A percentile compares a stretch with the other conserved stretches of the same genome.
phyloP scores from a whole-genome alignment of 768 basidiomycete species.

The Saitozyma sp. region DNA sequence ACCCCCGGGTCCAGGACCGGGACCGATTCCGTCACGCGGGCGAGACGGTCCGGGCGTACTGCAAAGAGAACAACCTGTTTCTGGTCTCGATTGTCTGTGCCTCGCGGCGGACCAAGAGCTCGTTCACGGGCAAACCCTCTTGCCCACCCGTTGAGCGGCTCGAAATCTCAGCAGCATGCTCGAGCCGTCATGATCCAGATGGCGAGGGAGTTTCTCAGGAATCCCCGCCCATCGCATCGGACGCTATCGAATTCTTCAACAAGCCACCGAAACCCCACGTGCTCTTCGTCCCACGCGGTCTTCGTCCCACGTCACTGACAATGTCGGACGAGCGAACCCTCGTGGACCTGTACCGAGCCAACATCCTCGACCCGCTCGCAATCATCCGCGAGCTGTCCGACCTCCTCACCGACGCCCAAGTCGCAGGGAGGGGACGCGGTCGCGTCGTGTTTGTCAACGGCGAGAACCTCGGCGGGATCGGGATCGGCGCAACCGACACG shows the following conservation, averaged over 20 bases:
- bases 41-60: constrained; percentile 40
- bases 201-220: too few relatives aligned
- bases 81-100: constrained; percentile 37
- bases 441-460: constrained; percentile 37
- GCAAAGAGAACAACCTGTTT: constrained; percentile 26
- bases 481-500: not conserved
- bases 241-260: too few relatives aligned
- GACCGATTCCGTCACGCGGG: constrained; percentile 33
- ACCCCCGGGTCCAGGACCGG: constrained; percentile 1
- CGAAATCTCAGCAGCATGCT: too few relatives aligned
- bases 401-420: constrained; percentile 10
- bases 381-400: constrained; percentile 36
- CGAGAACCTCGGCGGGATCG: not conserved
- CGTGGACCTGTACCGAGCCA: constrained; percentile 29
- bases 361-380: constrained; percentile 38
- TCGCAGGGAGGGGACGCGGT: constrained; percentile 9
- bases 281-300: not conserved
- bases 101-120: not conserved
- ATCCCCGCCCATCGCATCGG: too few relatives aligned
- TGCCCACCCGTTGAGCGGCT: too few relatives aligned
- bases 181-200: too few relatives aligned
- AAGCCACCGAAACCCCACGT: too few relatives aligned
- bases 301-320: constrained; percentile 1
- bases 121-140: too few relatives aligned
- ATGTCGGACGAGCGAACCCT: constrained; percentile 27